Evolutionary conservation across 805 yeast species (phyloP).

Genomic region (Saccharomycodes ludwigii): DNA sequence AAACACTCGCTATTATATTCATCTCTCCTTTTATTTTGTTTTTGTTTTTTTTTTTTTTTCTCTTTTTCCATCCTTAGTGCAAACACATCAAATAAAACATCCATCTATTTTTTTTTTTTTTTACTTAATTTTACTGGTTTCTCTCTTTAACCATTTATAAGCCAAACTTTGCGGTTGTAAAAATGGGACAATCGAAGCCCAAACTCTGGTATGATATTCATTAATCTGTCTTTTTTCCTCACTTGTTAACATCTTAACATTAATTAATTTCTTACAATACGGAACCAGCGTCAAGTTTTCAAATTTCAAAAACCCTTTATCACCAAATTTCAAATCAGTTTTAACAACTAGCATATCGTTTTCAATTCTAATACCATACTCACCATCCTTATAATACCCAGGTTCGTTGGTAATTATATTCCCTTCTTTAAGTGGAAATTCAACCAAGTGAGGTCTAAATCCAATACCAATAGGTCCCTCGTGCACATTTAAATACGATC

Average conservation of each 20-base stretch:
- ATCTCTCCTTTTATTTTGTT: too few species aligned
- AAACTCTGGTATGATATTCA: slow-evolving; percentile 45
- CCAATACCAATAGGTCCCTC: slow-evolving; percentile 89
- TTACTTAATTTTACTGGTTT: slow-evolving; percentile 26
- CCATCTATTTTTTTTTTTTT: too few species aligned
- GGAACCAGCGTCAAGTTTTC: slow-evolving; percentile 83
- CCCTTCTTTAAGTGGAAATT: slow-evolving; percentile 49
- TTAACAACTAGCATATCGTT: slow-evolving; percentile 54
- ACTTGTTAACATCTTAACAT: slow-evolving; percentile 36
- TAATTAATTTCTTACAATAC: slow-evolving; percentile 65
- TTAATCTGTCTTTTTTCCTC: slow-evolving; percentile 65
- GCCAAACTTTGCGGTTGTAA: slow-evolving; percentile 50
- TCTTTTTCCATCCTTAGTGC: too few species aligned
- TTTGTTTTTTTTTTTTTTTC: too few species aligned
- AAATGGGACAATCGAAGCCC: slow-evolving; percentile 36
- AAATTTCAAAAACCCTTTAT: slow-evolving; percentile 49
- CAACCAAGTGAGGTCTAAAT: slow-evolving; percentile 32
- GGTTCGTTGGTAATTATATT: slow-evolving; percentile 86
- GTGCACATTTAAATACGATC: slow-evolving; percentile 81
- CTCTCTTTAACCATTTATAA: slow-evolving; percentile 57
- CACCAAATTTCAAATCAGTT: slow-evolving; percentile 36
- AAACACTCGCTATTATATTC: too few species aligned
- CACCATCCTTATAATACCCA: slow-evolving; percentile 84
- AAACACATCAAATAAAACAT: too few species aligned
- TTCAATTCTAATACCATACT: slow-evolving; percentile 82